phyloP scores from a whole-genome alignment of 257 asterid species.

The Nicotiana attenuata region DNA sequence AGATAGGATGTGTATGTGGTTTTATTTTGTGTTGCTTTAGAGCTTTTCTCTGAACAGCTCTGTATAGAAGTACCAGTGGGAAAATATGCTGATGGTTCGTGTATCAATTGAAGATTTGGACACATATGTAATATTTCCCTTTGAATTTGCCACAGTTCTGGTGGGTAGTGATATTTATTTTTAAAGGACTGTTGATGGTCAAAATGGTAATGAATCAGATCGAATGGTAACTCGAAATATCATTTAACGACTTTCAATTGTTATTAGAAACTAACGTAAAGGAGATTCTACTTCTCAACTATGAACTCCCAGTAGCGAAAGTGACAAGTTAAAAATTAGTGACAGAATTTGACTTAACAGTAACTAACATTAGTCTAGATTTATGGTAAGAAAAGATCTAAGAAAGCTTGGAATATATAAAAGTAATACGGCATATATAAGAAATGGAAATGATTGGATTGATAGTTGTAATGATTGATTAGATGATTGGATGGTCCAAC shows the following conservation, averaged over 20 bases:
- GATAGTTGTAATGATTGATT: neutral
- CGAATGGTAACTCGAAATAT: neutral
- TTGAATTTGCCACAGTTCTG: neutral
- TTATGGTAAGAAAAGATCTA: neutral
- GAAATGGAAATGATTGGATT: conserved; percentile 1
- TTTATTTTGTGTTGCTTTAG: conserved; percentile 3
- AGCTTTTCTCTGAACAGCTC: neutral
- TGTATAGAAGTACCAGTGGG: neutral
- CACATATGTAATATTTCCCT: neutral
- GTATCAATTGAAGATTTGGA: neutral
- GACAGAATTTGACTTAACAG: neutral
- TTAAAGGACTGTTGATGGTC: conserved; percentile 1
- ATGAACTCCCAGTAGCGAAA: neutral
- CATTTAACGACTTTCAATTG: neutral
- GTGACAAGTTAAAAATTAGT: neutral
- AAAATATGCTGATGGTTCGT: neutral
- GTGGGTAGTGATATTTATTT: neutral
- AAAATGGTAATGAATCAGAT: neutral
- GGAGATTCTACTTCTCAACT: neutral
- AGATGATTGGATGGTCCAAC: neutral
- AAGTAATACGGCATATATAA: neutral
- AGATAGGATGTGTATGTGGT: neutral
- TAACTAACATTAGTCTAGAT: neutral
- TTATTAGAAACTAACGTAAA: neutral
- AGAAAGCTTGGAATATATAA: neutral